phyloP scores from a whole-genome alignment of 2,329 filamentous ascomycete genomes.

The Venturia pyrina region DNA sequence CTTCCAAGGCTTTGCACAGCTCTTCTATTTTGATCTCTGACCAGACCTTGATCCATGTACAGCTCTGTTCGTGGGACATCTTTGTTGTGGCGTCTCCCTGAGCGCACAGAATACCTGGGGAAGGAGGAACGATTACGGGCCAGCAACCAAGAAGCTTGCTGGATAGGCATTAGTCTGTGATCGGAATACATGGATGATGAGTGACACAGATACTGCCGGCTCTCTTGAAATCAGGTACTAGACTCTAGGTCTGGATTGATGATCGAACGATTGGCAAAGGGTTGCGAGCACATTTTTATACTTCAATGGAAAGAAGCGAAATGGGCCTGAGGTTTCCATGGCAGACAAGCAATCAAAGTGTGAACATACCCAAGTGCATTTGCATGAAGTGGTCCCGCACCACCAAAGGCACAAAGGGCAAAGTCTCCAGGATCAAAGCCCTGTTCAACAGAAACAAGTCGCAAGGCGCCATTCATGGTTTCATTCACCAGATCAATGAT shows the following conservation, averaged over 20 bases:
- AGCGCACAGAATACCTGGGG: slow-evolving; percentile 40
- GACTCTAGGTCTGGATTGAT: too few relatives aligned
- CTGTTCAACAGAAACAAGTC: slow-evolving; percentile 42
- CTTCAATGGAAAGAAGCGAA: too few relatives aligned
- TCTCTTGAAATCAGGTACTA: too few relatives aligned
- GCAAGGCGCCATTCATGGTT: slow-evolving; percentile 41
- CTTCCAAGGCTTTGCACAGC: slow-evolving; percentile 23
- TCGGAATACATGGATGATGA: too few relatives aligned
- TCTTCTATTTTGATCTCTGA: slow-evolving; percentile 27
- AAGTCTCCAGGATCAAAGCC: slow-evolving; percentile 42
- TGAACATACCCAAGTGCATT: slow-evolving; percentile 32
- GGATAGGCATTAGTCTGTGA: too few relatives aligned
- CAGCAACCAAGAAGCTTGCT: slow-evolving; percentile 37
- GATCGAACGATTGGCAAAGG: too few relatives aligned
- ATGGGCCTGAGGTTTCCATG: too few relatives aligned
- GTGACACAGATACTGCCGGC: too few relatives aligned
- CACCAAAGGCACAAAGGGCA: slow-evolving; percentile 41
- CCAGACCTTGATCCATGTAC: slow-evolving; percentile 35
- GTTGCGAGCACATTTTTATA: too few relatives aligned
- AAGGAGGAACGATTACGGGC: slow-evolving; percentile 43
- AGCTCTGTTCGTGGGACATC: slow-evolving; percentile 37
- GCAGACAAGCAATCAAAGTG: too few relatives aligned
- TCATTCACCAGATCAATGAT: slow-evolving; percentile 42
- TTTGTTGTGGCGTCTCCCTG: slow-evolving; percentile 41
- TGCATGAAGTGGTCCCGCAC: slow-evolving; percentile 42